These are phyloP conservation scores for Endocalyx cinctus DNA, from an alignment of 2,329 filamentous ascomycete genomes.

Conservation along the genomic window DNA sequence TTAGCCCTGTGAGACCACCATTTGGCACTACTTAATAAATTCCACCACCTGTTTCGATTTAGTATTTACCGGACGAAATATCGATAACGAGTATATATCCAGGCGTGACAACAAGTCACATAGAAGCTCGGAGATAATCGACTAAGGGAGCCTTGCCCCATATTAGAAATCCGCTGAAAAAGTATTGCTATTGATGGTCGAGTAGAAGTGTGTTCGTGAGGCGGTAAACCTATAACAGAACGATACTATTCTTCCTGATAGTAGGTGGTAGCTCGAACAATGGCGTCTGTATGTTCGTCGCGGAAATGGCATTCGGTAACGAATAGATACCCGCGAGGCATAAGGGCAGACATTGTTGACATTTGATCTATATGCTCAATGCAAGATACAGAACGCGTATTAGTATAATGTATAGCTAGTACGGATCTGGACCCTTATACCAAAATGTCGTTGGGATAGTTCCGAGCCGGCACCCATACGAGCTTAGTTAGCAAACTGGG, in stretches of 20 bases:
- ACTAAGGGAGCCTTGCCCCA: slow-evolving; percentile 22
- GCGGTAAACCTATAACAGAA: slow-evolving; percentile 28
- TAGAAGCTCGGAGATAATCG: slow-evolving; percentile 28
- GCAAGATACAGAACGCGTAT: too few species aligned
- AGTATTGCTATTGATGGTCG: slow-evolving; percentile 23
- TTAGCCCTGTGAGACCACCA: slow-evolving; percentile 16
- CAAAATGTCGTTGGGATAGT: too few species aligned
- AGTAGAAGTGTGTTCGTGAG: slow-evolving; percentile 21
- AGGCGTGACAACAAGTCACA: slow-evolving; percentile 20
- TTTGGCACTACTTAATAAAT: slow-evolving; percentile 20
- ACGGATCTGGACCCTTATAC: too few species aligned
- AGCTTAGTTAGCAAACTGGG: too few species aligned
- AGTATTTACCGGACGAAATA: slow-evolving; percentile 24
- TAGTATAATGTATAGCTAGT: too few species aligned
- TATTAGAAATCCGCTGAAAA: slow-evolving; percentile 16
- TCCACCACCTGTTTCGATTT: slow-evolving; percentile 18
- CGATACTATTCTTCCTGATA: slow-evolving; percentile 23
- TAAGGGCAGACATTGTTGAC: too few species aligned
- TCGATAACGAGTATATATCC: slow-evolving; percentile 29
- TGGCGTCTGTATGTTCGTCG: too few species aligned
- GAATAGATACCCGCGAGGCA: too few species aligned
- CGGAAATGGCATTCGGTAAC: too few species aligned
- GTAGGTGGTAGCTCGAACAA: slow-evolving; percentile 24
- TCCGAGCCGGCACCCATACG: too few species aligned
- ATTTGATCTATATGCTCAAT: too few species aligned